Evolutionary conservation across 2,329 filamentous ascomycete genomes (phyloP).

Genomic region (Cladophialophora psammophila): DNA sequence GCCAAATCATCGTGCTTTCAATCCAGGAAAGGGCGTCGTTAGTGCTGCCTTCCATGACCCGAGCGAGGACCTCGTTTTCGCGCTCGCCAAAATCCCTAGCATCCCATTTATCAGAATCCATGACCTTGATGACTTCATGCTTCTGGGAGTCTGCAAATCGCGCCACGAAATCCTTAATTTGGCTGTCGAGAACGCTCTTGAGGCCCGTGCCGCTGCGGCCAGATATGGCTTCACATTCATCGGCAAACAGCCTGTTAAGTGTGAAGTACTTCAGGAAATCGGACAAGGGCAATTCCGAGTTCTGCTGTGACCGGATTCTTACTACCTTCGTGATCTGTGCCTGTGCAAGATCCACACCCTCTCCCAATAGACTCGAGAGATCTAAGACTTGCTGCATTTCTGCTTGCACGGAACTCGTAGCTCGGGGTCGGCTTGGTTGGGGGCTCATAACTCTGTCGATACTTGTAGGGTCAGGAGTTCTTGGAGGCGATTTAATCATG

Average conservation of each 20-base stretch:
- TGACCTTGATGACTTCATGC: constrained; percentile 62
- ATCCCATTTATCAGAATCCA: constrained; percentile 71
- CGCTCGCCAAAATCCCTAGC: constrained; percentile 66
- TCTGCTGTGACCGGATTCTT: constrained; percentile 69
- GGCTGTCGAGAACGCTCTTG: constrained; percentile 67
- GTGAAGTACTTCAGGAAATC: constrained; percentile 69
- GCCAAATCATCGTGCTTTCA: constrained; percentile 59
- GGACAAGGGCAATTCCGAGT: constrained; percentile 60
- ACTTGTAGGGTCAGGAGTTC: constrained; percentile 51
- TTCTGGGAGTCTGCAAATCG: constrained; percentile 64
- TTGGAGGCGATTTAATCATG: constrained; percentile 56
- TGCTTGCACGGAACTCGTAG: constrained; percentile 54
- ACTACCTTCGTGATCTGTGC: constrained; percentile 69
- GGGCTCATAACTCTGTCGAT: constrained; percentile 33
- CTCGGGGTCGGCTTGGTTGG: constrained; percentile 29
- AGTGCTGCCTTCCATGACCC: constrained; percentile 66
- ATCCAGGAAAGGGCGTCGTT: constrained; percentile 64
- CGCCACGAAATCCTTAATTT: constrained; percentile 69
- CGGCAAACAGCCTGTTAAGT: constrained; percentile 69
- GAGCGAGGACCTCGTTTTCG: constrained; percentile 59
- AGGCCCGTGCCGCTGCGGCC: constrained; percentile 66
- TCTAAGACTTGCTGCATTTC: constrained; percentile 70
- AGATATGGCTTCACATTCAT: constrained; percentile 72
- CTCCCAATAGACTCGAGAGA: constrained; percentile 69
- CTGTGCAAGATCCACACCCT: constrained; percentile 72